Percentiles rank a stretch among this genome's conserved stretches.
Evolutionary conservation across 306 rosid genomes (phyloP).

Genomic region (Inga oerstediana): DNA sequence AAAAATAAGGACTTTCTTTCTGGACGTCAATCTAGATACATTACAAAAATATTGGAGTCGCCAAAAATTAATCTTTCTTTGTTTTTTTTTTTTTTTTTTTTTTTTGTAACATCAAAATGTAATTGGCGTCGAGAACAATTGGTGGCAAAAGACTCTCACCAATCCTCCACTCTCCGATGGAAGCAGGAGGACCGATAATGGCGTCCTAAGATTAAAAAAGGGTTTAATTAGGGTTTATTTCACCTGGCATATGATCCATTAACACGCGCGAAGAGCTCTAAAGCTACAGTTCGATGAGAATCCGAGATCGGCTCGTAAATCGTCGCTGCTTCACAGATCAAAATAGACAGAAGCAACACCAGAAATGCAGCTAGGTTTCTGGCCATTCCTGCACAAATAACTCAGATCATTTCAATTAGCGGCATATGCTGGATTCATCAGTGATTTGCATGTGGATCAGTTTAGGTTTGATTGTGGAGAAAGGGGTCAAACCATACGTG

Average conservation of each 20-base stretch:
- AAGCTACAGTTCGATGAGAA: constrained; percentile 81
- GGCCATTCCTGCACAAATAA: constrained; percentile 74
- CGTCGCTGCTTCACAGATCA: constrained; percentile 55
- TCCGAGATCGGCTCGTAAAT: constrained; percentile 69
- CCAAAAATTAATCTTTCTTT: background rate
- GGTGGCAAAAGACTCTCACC: background rate
- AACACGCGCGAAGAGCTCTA: constrained; percentile 57
- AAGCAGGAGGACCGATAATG: background rate
- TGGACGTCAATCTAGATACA: background rate
- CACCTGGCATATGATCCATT: constrained; percentile 72
- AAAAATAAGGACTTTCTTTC: background rate
- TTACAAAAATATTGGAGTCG: background rate
- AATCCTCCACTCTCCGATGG: background rate
- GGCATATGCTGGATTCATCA: background rate
- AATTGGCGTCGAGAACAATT: background rate
- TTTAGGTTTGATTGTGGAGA: constrained; percentile 39
- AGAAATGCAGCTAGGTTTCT: constrained; percentile 56
- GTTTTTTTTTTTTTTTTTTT: no score
- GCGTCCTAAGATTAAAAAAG: background rate
- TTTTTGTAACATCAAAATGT: background rate
- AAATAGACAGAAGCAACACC: constrained; percentile 51
- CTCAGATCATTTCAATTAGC: constrained; percentile 29
- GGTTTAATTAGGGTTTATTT: constrained; percentile 45
- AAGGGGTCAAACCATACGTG: constrained; percentile 37
- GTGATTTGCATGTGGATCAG: background rate